Base-by-base conservation (phyloP, 371 early-diverging fungal species). In the Actinomortierella ambigua region DNA sequence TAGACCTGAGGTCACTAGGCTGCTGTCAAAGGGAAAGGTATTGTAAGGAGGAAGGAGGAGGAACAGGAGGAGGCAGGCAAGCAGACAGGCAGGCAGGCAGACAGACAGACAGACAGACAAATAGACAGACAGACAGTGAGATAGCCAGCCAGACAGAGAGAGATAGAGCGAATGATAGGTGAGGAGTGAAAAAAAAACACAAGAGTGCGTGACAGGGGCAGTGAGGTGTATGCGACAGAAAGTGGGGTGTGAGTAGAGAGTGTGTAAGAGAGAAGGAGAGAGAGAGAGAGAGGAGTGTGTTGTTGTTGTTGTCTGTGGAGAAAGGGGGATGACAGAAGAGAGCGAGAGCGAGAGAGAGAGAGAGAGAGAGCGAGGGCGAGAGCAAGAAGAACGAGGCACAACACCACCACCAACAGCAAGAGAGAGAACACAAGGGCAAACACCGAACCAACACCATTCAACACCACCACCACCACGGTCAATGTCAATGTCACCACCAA, bases 1-100 rank as follows among this genome's bases (percentile, higher is more conserved):
- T 18, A 11, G 39, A 28, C 50, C 56, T 58, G 60, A 24, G 26
- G 34, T 50, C 39, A 18, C 22, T 15, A 39, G 48, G 41, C 43
- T 49, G 59, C 60, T 52, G 51, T 39, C 2, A 11, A 26, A 29
- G 22, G 28, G 51, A 28, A 20, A 23, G 17, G 29, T 29, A 26
- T n/a, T 18, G 20, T 3, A 14, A 24, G 49, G 42, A 59, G 15
- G 27, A 17, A 22, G 29, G 42, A 28, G 53, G 22, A 39, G 44
- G 24, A 22, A 24, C 1, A n/a, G n/a, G 40, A 49, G 22, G 24
- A 51, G 18, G n/a, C n/a, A n/a, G n/a, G n/a, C n/a, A n/a, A n/a
- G n/a, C n/a, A n/a, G n/a, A n/a, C n/a, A n/a, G n/a, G n/a, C n/a
- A n/a, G n/a, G n/a, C n/a, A n/a, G n/a, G n/a, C n/a, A n/a, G n/a